These are phyloP conservation scores for Phycomyces blakesleeanus DNA, from an alignment of 192 early-diverging fungal genomes.

Conservation along the genomic window DNA sequence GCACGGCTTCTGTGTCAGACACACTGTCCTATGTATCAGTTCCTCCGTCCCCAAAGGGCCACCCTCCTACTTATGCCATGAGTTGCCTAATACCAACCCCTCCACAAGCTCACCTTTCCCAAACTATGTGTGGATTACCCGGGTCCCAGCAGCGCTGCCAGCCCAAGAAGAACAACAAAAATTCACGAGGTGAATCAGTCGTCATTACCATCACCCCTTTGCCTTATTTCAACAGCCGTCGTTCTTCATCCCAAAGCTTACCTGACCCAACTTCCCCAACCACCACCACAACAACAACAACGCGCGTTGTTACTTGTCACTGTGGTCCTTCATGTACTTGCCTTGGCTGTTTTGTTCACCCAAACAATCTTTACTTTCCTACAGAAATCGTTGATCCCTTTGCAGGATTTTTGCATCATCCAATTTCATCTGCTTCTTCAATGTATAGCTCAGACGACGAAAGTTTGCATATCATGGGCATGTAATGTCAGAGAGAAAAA, in stretches of 20 bases:
- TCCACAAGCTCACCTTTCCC: too few species aligned
- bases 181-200: slow-evolving; percentile 4
- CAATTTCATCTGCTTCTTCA: slow-evolving; percentile 12
- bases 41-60: too few species aligned
- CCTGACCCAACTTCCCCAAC: background rate
- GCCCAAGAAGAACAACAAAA: background rate
- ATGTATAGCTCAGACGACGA: too few species aligned
- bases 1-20: too few species aligned
- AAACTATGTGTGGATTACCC: too few species aligned
- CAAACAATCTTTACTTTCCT: slow-evolving; percentile 8
- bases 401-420: slow-evolving; percentile 4
- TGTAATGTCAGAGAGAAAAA: too few species aligned
- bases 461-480: too few species aligned
- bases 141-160: background rate
- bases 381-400: slow-evolving; percentile 13
- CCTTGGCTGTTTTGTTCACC: slow-evolving; percentile 24
- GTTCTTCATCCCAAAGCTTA: background rate
- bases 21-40: too few species aligned
- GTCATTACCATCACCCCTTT: slow-evolving; percentile 20
- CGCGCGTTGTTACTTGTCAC: slow-evolving; percentile 19
- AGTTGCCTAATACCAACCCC: too few species aligned
- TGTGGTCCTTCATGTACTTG: slow-evolving; percentile 18
- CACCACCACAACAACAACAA: background rate
- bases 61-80: too few species aligned
- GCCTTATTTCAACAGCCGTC: background rate